Evolutionary conservation across 768 basidiomycete species (phyloP), one percentile per base, ranked within the genome.

Genomic region (Paxillus rubicundulus): DNA sequence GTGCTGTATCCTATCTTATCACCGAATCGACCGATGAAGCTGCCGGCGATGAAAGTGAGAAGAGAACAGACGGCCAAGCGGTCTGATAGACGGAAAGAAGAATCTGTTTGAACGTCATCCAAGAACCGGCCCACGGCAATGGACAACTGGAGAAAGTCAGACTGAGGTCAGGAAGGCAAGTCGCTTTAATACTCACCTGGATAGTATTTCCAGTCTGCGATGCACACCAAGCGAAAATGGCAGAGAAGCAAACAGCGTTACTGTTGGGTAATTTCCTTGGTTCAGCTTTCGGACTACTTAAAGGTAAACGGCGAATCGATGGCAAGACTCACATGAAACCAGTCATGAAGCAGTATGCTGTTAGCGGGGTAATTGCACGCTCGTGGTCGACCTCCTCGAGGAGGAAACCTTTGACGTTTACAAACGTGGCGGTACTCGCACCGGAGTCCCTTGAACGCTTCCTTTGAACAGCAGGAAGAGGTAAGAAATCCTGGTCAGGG

Each of bases 151-250:
- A n/a, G n/a, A n/a, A n/a, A n/a, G n/a, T n/a, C n/a, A n/a, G n/a
- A n/a, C n/a, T n/a, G n/a, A n/a, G n/a, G n/a, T n/a, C n/a, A n/a
- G n/a, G n/a, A n/a, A n/a, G n/a, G n/a, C n/a, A n/a, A n/a, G n/a
- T n/a, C n/a, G n/a, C n/a, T n/a, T n/a, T n/a, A n/a, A n/a, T n/a
- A n/a, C n/a, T n/a, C n/a, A n/a, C n/a, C n/a, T n/a, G n/a, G n/a
- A n/a, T 77, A 57, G 82, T 81, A 66, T 87, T 87, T 47, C 85
- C 86, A 1, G 87, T 88, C 67, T 89, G 87, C 70, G 88, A 89
- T 27, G 84, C 87, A 65, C 84, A 86, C 86, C 87, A 90, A 8
- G 89, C 82, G 68, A 85, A 89, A 53, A 87, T 75, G 7, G 88
- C 84, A 37, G 86, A 81, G 73, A 89, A 89, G 3, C 82, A 83